Evolutionary conservation across 2,329 filamentous ascomycete species (phyloP), one percentile per base, ranked within the genome.

Genomic region (Xylariaceae sp.): DNA sequence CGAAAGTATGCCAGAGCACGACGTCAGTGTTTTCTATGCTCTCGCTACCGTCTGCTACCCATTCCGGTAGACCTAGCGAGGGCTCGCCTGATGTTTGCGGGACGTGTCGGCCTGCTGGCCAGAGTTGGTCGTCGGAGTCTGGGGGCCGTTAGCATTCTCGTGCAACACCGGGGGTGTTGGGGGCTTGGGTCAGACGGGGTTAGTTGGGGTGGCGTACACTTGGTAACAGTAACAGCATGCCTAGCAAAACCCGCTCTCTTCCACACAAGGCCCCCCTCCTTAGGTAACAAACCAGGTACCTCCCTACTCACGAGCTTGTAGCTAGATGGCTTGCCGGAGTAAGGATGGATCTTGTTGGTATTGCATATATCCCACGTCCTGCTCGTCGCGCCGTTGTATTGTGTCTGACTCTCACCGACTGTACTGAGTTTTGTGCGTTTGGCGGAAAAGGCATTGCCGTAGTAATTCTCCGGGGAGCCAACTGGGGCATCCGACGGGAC

Each of bases 1-100:
- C 92, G 64, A 96, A 97, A 0, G 90, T 96, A 73, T 96, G 91
- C 91, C 91, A 97, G 14, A 96, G 80, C 1, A 97, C 91, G 31
- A 96, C 74, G 67, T 97, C 89, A 1, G 85, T 89, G 75, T 96
- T 88, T 50, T 88, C 88, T 60, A 96, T 84, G 22, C 75, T 80
- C 51, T 81, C 83, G 42, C 73, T 74, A 12, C 88, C 84, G 55
- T 90, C 82, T 19, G 83, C 83, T 60, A 94, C 87, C 90, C 89
- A 93, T 60, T 84, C 78, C 0, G 88, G 86, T 2, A 95, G 74
- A 31, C 90, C 90, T 40, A 74, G 72, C 0, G 87, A 88, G 0
- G 88, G 87, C 59, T 90, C 86, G 63, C 91, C 91, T 0, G 86
- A 90, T 7, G 91, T 94, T 66, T 96, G 90, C 0, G 91, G 89